A percentile compares a stretch with the other conserved stretches of the same genome.
These are phyloP conservation scores for Penicillium rolfsii DNA, from an alignment of 2,329 filamentous ascomycete genomes.

Conservation along the genomic window DNA sequence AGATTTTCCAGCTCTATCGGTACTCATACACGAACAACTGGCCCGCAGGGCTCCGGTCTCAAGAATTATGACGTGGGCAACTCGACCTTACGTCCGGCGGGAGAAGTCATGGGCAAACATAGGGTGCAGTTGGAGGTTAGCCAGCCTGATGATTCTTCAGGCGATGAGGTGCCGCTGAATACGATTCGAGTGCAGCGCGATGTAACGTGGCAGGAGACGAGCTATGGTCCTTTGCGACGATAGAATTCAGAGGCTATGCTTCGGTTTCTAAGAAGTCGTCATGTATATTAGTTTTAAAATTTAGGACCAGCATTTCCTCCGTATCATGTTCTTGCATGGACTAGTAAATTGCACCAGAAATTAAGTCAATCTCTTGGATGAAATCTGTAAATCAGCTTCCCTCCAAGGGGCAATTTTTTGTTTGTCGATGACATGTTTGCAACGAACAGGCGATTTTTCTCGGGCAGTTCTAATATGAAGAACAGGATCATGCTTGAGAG, in stretches of 20 bases:
- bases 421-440: neutral
- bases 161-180: conserved; percentile 21
- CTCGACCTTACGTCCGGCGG: conserved; percentile 6
- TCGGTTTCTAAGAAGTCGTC: neutral
- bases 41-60: neutral
- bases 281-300: too few species aligned
- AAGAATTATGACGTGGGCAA: neutral
- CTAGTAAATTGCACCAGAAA: neutral
- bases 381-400: neutral
- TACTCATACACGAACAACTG: neutral
- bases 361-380: too few species aligned
- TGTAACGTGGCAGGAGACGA: conserved; percentile 21
- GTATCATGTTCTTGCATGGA: neutral
- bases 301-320: neutral
- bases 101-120: conserved; percentile 11
- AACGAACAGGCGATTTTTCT: neutral
- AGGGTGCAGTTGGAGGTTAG: conserved; percentile 9
- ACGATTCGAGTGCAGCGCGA: conserved; percentile 19
- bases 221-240: neutral
- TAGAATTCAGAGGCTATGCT: neutral
- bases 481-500: neutral
- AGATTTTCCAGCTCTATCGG: conserved; percentile 5
- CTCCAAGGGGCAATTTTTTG: neutral
- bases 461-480: neutral
- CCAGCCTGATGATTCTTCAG: conserved; percentile 8